Percentiles rank a stretch among this genome's conserved stretches.
These are phyloP conservation scores for Pluteus cervinus DNA, from an alignment of 768 basidiomycete genomes.

Conservation along the genomic window DNA sequence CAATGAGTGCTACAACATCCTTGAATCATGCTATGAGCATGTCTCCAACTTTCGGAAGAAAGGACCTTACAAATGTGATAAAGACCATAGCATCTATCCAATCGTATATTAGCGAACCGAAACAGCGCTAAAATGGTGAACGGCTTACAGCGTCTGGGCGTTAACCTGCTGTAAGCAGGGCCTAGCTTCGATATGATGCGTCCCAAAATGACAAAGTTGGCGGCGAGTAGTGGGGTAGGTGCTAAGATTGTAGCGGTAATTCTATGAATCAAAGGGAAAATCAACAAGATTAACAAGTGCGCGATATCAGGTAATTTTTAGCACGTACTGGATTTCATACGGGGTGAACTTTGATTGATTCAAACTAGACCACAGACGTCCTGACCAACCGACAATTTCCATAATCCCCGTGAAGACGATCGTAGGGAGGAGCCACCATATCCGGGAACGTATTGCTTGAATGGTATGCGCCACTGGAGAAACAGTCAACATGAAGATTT, in stretches of 20 bases:
- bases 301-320: not conserved
- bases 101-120: constrained; percentile 1
- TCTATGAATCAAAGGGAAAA: constrained; percentile 22
- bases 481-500: not conserved
- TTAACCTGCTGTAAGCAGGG: constrained; percentile 41
- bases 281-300: too few relatives aligned
- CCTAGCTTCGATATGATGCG: constrained; percentile 39
- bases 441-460: constrained; percentile 36
- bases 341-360: constrained; percentile 16
- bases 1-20: constrained; percentile 52
- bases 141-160: constrained; percentile 32
- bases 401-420: constrained; percentile 37
- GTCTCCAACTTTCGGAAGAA: not conserved
- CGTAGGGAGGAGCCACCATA: constrained; percentile 51
- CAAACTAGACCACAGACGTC: constrained; percentile 43
- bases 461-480: constrained; percentile 37
- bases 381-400: constrained; percentile 53
- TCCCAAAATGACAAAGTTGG: constrained; percentile 49
- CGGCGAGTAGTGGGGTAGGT: constrained; percentile 54
- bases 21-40: not conserved
- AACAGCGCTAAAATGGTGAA: not conserved
- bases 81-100: constrained; percentile 5
- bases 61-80: constrained; percentile 15
- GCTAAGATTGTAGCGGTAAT: constrained; percentile 41
- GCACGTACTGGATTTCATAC: constrained; percentile 36